phyloP scores from a whole-genome alignment of 768 basidiomycete genomes.

The Tubosaeta sp. region DNA sequence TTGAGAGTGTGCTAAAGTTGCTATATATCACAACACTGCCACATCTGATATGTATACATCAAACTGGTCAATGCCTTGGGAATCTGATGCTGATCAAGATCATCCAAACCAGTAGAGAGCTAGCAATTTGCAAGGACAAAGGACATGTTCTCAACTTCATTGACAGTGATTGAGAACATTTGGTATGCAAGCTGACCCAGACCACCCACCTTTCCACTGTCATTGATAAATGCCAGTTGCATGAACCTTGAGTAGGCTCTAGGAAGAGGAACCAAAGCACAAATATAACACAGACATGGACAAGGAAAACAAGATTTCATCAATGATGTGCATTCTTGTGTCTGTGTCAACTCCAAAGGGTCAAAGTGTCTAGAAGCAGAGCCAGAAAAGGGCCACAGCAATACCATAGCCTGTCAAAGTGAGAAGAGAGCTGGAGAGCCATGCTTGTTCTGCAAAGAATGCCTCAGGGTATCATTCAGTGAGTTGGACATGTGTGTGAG shows the following conservation, averaged over 20 bases:
- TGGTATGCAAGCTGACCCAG: slow-evolving; percentile 20
- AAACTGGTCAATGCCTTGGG: neutral
- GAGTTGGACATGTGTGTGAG: slow-evolving; percentile 16
- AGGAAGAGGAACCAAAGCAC: slow-evolving; percentile 23
- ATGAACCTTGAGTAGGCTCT: slow-evolving; percentile 26
- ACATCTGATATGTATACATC: slow-evolving; percentile 14
- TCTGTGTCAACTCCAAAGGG: slow-evolving; percentile 17
- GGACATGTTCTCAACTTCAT: slow-evolving; percentile 22
- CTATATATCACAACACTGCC: slow-evolving; percentile 29
- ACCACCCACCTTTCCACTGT: slow-evolving; percentile 26
- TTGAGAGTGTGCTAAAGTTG: slow-evolving; percentile 12
- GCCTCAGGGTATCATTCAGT: slow-evolving; percentile 14
- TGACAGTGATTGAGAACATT: slow-evolving; percentile 26
- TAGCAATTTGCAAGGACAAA: slow-evolving; percentile 28
- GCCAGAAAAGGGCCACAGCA: slow-evolving; percentile 21
- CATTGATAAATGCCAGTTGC: slow-evolving; percentile 27
- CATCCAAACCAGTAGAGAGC: slow-evolving; percentile 24
- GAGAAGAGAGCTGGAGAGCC: slow-evolving; percentile 26
- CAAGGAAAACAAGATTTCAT: slow-evolving; percentile 21
- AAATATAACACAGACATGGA: slow-evolving; percentile 21
- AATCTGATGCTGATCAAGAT: neutral
- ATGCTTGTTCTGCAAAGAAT: slow-evolving; percentile 23
- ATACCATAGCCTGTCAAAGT: slow-evolving; percentile 26
- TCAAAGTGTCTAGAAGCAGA: slow-evolving; percentile 19
- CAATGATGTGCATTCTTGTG: slow-evolving; percentile 7